Evolutionary conservation across 768 basidiomycete species (phyloP).

Genomic region (Suillus luteus): DNA sequence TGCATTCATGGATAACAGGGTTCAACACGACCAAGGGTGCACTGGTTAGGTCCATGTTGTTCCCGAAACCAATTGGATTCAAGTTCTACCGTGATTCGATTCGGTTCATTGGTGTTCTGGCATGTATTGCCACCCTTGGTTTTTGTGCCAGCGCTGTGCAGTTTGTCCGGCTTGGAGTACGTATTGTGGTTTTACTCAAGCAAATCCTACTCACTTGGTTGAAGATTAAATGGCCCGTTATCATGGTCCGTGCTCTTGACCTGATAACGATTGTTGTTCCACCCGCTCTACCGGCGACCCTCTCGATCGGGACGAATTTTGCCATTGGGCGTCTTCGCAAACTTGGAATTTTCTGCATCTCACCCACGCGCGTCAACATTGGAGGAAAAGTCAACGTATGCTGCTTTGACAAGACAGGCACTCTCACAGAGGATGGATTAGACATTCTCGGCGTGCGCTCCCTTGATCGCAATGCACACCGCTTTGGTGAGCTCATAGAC

Average conservation of each 20-base stretch:
- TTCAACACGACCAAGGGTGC: conserved; percentile 99
- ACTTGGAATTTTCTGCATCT: conserved; percentile 91
- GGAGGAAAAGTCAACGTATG: conserved; percentile 96
- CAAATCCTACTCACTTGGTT: not conserved
- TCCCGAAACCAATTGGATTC: conserved; percentile 98
- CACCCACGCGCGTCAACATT: conserved; percentile 93
- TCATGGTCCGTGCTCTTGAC: conserved; percentile 89
- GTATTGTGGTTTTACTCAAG: conserved; percentile 27
- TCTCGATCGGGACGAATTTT: conserved; percentile 97
- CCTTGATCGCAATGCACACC: conserved; percentile 70
- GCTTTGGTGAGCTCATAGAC: conserved; percentile 88
- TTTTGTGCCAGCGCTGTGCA: conserved; percentile 92
- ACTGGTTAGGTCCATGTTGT: conserved; percentile 94
- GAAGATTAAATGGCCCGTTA: conserved; percentile 88
- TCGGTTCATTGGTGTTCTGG: conserved; percentile 87
- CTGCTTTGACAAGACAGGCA: conserved; percentile 99
- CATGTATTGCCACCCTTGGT: conserved; percentile 87
- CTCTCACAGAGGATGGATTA: conserved; percentile 95
- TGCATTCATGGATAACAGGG: conserved; percentile 42
- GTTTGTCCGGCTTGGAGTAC: conserved; percentile 86
- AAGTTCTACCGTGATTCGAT: conserved; percentile 96
- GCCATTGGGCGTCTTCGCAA: conserved; percentile 87
- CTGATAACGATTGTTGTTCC: conserved; percentile 97
- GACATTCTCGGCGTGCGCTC: conserved; percentile 94
- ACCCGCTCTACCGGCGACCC: conserved; percentile 93